Evolutionary conservation across 2,329 filamentous ascomycete species (phyloP), one percentile per base, ranked within the genome.

Genomic region (Exophiala aquamarina): DNA sequence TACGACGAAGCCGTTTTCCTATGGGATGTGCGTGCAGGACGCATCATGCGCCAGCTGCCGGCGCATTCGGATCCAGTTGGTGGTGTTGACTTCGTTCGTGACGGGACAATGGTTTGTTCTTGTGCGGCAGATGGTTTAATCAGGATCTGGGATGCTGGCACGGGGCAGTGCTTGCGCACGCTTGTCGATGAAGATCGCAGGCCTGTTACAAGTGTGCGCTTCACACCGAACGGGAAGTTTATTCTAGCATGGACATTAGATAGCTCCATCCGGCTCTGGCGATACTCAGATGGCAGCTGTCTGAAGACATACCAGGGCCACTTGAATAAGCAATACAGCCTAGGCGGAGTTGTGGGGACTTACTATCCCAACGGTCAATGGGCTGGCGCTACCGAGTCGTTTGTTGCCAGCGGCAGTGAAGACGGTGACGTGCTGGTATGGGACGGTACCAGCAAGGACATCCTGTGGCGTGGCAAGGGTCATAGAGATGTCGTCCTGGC

Each of bases 301-400:
- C 86, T 95, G 61, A 98, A 98, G 76, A 98, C 93, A 11, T 98
- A 97, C 68, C 90, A 96, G 65, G 93, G 93, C 0, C 93, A 97
- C 62, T 71, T 74, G 44, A 98, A 98, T 66, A 77, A 82, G 44
- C 84, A 84, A 52, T 97, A 87, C 68, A 92, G 89, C 56, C 77
- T 97, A n/a, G 82, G 82, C 2, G 89, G 90, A 3, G 85, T 85
- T 32, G 96, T 97, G 63, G 91, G 89, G 10, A 76, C 81, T 1
- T 84, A 86, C 62, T 40, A 57, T 65, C 50, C 66, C 53, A 35
- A 58, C 61, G 17, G 54, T 57, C 11, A 20, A 4, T 39, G 41
- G 28, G 41, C 41, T 15, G 41, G 34, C 23, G 18, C 37, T 39
- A 33, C 18, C n/a, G 61, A 69, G 49, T 79, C 76, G 0, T 95